These are phyloP conservation scores for Juglanconis juglandina DNA, from an alignment of 2,329 filamentous ascomycete species.

Conservation along the genomic window DNA sequence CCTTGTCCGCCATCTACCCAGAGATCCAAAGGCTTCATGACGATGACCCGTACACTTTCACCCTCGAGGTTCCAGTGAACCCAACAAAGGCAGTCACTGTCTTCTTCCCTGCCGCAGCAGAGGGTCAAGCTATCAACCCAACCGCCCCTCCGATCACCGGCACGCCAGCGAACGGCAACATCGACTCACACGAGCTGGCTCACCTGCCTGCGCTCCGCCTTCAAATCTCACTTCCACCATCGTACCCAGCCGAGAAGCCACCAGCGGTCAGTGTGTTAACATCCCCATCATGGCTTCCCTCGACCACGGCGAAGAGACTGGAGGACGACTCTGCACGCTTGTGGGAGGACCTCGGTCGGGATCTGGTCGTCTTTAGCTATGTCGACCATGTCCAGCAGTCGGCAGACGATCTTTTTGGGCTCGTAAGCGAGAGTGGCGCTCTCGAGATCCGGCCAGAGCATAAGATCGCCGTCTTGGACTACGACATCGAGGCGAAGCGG, in stretches of 20 bases:
- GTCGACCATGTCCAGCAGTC: slow-evolving; percentile 61
- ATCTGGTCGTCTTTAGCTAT: slow-evolving; percentile 58
- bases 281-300: slow-evolving; percentile 55
- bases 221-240: slow-evolving; percentile 50
- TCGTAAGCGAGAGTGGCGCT: slow-evolving; percentile 44
- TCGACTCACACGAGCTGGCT: slow-evolving; percentile 48
- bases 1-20: slow-evolving; percentile 64
- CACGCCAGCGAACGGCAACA: slow-evolving; percentile 12
- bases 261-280: slow-evolving; percentile 51
- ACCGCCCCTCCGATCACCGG: slow-evolving; percentile 19
- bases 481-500: slow-evolving; percentile 70
- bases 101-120: slow-evolving; percentile 49
- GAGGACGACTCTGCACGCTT: slow-evolving; percentile 48
- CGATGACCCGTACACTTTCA: slow-evolving; percentile 45
- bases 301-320: slow-evolving; percentile 44
- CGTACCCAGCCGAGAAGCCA: slow-evolving; percentile 54
- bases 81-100: slow-evolving; percentile 54
- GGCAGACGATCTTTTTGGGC: slow-evolving; percentile 58
- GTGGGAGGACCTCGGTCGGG: slow-evolving; percentile 61
- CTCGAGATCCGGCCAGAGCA: slow-evolving; percentile 53
- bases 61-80: slow-evolving; percentile 56
- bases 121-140: slow-evolving; percentile 22
- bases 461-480: slow-evolving; percentile 72
- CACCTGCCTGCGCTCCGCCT: slow-evolving; percentile 58
- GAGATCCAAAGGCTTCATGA: slow-evolving; percentile 50